phyloP scores from a whole-genome alignment of 2,329 filamentous ascomycete species.

The Arachnomyces sp. region DNA sequence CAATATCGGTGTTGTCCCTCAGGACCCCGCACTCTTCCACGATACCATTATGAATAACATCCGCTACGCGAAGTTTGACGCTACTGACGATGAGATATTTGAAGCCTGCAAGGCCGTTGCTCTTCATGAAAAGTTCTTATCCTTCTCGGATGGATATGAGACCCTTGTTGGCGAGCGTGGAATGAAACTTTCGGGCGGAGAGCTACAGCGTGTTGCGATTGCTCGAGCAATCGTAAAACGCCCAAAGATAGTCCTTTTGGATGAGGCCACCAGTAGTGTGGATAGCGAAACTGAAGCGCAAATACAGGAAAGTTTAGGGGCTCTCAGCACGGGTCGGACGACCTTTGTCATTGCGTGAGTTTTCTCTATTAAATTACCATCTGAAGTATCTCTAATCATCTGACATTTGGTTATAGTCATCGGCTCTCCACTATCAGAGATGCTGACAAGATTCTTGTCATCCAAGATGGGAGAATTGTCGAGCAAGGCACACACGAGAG shows the following conservation, averaged over 20 bases:
- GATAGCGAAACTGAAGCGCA: constrained; percentile 39
- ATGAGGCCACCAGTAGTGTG: constrained; percentile 47
- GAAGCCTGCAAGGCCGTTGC: constrained; percentile 55
- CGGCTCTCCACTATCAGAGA: constrained; percentile 63
- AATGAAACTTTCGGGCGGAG: constrained; percentile 45
- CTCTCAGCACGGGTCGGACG: constrained; percentile 42
- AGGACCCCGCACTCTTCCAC: constrained; percentile 59
- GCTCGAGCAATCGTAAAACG: constrained; percentile 40
- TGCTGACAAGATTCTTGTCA: constrained; percentile 59
- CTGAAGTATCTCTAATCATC: constrained; percentile 9
- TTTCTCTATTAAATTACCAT: constrained; percentile 25
- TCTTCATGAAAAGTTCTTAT: constrained; percentile 57
- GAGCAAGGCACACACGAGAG: constrained; percentile 57
- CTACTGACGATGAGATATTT: constrained; percentile 53
- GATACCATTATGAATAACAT: constrained; percentile 58
- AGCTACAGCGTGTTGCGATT: constrained; percentile 45
- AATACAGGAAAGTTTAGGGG: constrained; percentile 42
- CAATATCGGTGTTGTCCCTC: constrained; percentile 56
- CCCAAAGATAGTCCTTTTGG: constrained; percentile 39
- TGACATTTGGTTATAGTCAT: constrained; percentile 38
- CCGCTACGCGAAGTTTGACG: constrained; percentile 54
- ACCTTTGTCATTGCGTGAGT: constrained; percentile 47
- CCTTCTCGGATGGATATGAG: constrained; percentile 48
- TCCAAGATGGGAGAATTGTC: constrained; percentile 55
- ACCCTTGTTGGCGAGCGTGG: constrained; percentile 44